Base-by-base conservation (phyloP, 1,284 basidiomycete genomes). In the Gymnopus androsaceus region DNA sequence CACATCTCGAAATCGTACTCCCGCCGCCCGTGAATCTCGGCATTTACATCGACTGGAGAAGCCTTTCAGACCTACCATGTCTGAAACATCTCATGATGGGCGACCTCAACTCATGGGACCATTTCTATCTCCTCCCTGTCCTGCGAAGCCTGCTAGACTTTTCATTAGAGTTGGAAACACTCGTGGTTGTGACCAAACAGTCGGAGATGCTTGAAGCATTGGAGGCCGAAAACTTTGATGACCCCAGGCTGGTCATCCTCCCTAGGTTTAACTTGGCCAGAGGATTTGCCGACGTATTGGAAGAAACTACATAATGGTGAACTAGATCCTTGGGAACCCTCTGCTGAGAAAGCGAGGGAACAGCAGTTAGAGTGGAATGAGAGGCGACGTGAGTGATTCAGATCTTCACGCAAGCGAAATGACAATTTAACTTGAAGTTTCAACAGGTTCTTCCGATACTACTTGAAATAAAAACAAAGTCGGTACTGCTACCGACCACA, bases 41-140 rank as follows among this genome's bases (percentile, higher is more conserved):
- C 54, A 27, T 28, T 14, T 36, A 31, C 31, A 42, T 67, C 19
- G 68, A 70, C 46, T 69, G 67, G 67, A 52, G 59, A n/a, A 57
- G 62, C 5, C 55, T 72, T 0, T 49, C 58, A 28, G 21, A 42
- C 4, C 63, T 73, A 9, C 70, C 70, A 4, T 44, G 55, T 12
- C 61, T 73, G n/a, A 69, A 68, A 4, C 70, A 73, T 54, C 58
- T 71, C n/a, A 65, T 66, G 4, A 51, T 73, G 14, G 69, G 71
- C 3, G 62, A 66, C 31, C 56, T 71, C 6, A 57, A 54, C 30
- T 45, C 42, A 1, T 30, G 38, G 12, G 34, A 55, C 3, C 64
- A 69, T 42, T 21, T 34, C 0, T 59, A 67, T 27, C 49, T 67
- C 44, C 46, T 67, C 33, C 48, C 50, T 5, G 56, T 63, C 21